Percentiles rank a stretch among this genome's conserved stretches.
These are phyloP conservation scores for Thinopyrum elongatum DNA, from an alignment of 176 grass and related monocot species.

Conservation along the genomic window DNA sequence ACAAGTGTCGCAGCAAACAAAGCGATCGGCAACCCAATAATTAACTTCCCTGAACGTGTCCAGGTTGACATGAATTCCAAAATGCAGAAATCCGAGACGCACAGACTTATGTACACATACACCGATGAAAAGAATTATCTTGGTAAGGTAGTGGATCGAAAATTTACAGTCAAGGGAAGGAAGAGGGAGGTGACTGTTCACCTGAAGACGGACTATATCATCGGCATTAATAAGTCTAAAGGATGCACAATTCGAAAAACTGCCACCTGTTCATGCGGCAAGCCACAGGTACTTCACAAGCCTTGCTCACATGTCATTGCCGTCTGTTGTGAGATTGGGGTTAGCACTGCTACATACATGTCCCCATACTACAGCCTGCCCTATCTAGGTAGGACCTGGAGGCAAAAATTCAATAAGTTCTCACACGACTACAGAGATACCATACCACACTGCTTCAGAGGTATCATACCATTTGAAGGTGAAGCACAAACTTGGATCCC, in stretches of 20 bases:
- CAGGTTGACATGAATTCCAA: slow-evolving; percentile 24
- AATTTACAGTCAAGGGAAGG: background rate
- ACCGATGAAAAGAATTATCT: background rate
- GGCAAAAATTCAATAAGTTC: no score
- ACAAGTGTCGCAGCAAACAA: slow-evolving; percentile 5
- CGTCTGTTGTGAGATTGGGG: background rate
- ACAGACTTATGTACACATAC: background rate
- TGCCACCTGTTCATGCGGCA: background rate
- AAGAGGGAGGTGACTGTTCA: background rate
- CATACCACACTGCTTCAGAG: no score
- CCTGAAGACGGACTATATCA: background rate
- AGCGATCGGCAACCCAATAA: slow-evolving; percentile 9
- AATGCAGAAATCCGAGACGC: slow-evolving; percentile 18
- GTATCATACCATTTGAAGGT: no score
- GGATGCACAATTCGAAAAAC: background rate
- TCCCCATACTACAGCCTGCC: slow-evolving; percentile 7
- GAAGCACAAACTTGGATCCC: no score
- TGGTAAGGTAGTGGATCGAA: background rate
- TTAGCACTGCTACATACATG: background rate
- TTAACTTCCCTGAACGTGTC: slow-evolving; percentile 4
- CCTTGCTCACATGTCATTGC: slow-evolving; percentile 28
- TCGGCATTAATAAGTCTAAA: background rate
- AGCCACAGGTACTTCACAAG: background rate
- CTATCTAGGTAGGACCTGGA: background rate
- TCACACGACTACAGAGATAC: no score